A percentile compares a stretch with the other conserved stretches of the same genome.
Evolutionary conservation across 352 stramenopile genomes (phyloP).

Genomic region (Phytophthora aleatoria): DNA sequence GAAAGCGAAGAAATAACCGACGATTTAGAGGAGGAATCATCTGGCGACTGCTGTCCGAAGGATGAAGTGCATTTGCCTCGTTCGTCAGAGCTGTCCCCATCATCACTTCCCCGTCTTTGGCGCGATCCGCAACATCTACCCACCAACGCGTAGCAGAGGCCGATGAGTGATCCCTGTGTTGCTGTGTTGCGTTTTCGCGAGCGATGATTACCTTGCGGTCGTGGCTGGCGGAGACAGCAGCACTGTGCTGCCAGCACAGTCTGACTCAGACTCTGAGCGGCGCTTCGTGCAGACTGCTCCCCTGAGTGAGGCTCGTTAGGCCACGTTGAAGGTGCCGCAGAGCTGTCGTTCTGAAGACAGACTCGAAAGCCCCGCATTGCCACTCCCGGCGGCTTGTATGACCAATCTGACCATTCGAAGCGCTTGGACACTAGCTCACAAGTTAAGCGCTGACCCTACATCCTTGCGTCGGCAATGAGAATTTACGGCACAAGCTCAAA

Average conservation of each 20-base stretch:
- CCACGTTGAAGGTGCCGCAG: neutral
- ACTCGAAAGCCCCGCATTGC: neutral
- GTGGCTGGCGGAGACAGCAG: too few relatives aligned
- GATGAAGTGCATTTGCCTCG: neutral
- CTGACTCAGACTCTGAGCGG: neutral
- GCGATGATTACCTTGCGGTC: neutral
- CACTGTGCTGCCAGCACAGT: neutral
- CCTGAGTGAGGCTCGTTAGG: neutral
- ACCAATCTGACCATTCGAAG: neutral
- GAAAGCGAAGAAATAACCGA: constrained; percentile 6
- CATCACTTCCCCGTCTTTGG: constrained; percentile 13
- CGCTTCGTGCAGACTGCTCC: neutral
- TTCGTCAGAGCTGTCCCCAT: constrained; percentile 3
- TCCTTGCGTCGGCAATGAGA: neutral
- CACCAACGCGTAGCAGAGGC: neutral
- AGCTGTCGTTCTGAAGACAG: neutral
- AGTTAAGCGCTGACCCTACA: too few relatives aligned
- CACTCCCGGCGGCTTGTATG: neutral
- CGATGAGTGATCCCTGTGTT: neutral
- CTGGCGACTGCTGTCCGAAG: constrained; percentile 5
- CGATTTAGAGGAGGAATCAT: constrained; percentile 1
- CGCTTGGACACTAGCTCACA: too few relatives aligned
- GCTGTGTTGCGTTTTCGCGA: neutral
- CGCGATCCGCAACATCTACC: neutral
- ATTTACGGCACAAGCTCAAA: neutral